Conservation (phyloP, 1,284 basidiomycete genomes). For the Rhodotorula mucilaginosa region DNA sequence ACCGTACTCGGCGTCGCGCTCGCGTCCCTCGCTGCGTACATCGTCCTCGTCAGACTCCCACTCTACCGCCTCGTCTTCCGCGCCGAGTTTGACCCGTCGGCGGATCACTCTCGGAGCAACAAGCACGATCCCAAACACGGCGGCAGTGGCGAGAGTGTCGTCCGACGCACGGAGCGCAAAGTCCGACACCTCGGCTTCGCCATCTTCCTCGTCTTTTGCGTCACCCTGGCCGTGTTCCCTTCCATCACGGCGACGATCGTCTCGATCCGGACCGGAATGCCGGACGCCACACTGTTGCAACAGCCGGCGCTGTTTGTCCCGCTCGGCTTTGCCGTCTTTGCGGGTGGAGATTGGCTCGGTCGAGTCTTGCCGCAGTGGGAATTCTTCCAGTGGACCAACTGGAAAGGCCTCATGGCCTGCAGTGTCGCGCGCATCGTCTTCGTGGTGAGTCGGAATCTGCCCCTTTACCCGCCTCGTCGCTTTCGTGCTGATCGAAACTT, state of each 20-base stretch:
- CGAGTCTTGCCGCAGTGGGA: constrained; percentile 42
- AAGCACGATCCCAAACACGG: background rate
- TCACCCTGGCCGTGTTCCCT: constrained; percentile 46
- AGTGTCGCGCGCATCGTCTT: constrained; percentile 39
- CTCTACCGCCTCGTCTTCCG: constrained; percentile 39
- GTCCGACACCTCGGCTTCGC: constrained; percentile 42
- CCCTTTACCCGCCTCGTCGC: background rate
- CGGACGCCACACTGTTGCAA: constrained; percentile 16
- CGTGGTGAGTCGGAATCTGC: constrained; percentile 34
- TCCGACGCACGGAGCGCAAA: constrained; percentile 37
- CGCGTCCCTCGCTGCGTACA: constrained; percentile 31
- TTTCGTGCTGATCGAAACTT: background rate
- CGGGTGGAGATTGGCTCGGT: constrained; percentile 45
- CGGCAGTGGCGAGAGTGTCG: background rate
- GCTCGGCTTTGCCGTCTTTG: constrained; percentile 44
- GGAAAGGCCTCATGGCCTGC: constrained; percentile 24
- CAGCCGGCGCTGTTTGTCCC: constrained; percentile 39
- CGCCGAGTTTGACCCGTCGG: constrained; percentile 15
- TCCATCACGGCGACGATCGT: constrained; percentile 43
- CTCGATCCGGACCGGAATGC: constrained; percentile 14
- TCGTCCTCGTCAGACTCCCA: constrained; percentile 31
- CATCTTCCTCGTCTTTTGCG: constrained; percentile 41
- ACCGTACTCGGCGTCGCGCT: constrained; percentile 38
- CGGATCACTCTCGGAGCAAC: background rate
- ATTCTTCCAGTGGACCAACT: constrained; percentile 32